These are phyloP conservation scores for Ceratobasidium sp. DNA, from an alignment of 1,284 basidiomycete genomes.

Conservation along the genomic window DNA sequence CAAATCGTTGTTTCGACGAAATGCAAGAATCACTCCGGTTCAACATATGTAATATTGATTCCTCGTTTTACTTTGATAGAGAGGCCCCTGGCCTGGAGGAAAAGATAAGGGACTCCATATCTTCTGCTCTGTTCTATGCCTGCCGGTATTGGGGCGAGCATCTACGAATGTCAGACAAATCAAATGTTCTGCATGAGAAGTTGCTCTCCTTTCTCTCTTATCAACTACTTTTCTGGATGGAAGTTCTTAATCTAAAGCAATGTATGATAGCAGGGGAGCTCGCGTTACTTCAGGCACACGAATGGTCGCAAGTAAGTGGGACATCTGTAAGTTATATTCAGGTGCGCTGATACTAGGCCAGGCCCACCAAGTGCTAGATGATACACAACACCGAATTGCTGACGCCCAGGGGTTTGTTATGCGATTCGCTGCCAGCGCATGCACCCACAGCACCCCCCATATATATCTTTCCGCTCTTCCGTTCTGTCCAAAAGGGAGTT, in stretches of 20 bases:
- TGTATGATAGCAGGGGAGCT: background rate
- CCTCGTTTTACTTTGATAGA: background rate
- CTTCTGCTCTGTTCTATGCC: background rate
- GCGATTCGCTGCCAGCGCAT: background rate
- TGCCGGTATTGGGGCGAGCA: background rate
- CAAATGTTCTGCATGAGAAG: background rate
- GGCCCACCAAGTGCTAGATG: background rate
- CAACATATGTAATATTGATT: constrained; percentile 1
- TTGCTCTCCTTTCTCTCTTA: background rate
- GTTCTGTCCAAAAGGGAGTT: background rate
- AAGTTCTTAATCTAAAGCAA: background rate
- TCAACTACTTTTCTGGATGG: background rate
- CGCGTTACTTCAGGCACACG: background rate
- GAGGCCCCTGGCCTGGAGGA: background rate
- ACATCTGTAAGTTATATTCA: background rate
- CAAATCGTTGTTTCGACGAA: background rate
- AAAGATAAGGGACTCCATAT: background rate
- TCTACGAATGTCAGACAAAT: background rate
- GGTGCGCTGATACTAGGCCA: background rate
- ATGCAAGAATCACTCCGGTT: background rate
- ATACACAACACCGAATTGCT: background rate
- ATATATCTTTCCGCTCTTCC: background rate
- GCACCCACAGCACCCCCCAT: background rate
- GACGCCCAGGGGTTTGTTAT: constrained; percentile 1
- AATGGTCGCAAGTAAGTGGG: background rate